These are phyloP conservation scores for Suillus paluster DNA, from an alignment of 768 basidiomycete genomes.

Conservation along the genomic window DNA sequence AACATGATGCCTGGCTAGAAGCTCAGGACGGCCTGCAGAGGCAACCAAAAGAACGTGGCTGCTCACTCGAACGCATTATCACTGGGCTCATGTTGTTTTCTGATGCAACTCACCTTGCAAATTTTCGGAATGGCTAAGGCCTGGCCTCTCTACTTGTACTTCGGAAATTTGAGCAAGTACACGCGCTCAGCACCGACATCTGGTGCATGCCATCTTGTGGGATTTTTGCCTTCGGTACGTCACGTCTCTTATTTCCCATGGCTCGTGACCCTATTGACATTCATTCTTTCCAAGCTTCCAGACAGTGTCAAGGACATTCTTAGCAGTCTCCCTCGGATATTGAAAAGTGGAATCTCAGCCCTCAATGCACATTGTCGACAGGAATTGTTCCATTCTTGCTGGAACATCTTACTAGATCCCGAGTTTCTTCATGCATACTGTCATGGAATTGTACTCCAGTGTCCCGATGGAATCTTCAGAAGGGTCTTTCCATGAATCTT, in stretches of 20 bases:
- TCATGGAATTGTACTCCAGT: slow-evolving; percentile 24
- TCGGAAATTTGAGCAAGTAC: slow-evolving; percentile 13
- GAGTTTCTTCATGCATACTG: slow-evolving; percentile 29
- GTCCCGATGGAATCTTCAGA: slow-evolving; percentile 20
- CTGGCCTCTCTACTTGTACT: slow-evolving; percentile 21
- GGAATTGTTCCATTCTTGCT: slow-evolving; percentile 29
- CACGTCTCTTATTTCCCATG: background rate
- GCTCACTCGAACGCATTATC: slow-evolving; percentile 15
- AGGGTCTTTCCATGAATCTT: slow-evolving; percentile 25
- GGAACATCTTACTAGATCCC: slow-evolving; percentile 23
- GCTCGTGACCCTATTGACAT: too few relatives aligned
- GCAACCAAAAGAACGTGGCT: slow-evolving; percentile 13
- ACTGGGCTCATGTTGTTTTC: background rate
- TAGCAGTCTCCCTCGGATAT: background rate
- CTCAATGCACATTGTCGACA: slow-evolving; percentile 19
- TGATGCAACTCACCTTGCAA: slow-evolving; percentile 24
- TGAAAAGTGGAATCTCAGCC: background rate
- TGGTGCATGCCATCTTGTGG: slow-evolving; percentile 24
- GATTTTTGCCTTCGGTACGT: slow-evolving; percentile 21
- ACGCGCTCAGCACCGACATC: slow-evolving; percentile 7
- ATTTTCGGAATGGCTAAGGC: slow-evolving; percentile 19
- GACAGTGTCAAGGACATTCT: slow-evolving; percentile 20
- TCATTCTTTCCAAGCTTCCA: slow-evolving; percentile 15
- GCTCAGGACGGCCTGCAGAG: slow-evolving; percentile 23
- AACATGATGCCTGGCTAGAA: slow-evolving; percentile 15